Evolutionary conservation across 2,329 filamentous ascomycete species (phyloP).

Genomic region (Westerdykella aurantiaca): DNA sequence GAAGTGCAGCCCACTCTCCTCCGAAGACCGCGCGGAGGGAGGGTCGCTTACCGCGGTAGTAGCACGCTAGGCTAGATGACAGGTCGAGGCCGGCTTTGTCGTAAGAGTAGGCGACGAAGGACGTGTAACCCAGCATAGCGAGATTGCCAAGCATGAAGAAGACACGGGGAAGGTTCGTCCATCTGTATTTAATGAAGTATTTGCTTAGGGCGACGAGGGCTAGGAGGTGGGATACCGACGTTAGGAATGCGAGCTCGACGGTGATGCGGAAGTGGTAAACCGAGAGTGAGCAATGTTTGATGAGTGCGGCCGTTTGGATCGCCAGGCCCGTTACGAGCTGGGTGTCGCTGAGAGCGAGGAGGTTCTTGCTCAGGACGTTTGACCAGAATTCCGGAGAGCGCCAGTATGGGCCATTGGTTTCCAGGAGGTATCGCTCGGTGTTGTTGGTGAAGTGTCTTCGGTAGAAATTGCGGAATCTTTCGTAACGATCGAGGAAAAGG

Average conservation of each 20-base stretch:
- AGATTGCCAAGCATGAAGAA: too few relatives aligned
- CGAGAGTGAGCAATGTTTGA: constrained; percentile 27
- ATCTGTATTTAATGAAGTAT: too few relatives aligned
- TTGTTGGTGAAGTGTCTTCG: constrained; percentile 11
- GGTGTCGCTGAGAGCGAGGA: constrained; percentile 27
- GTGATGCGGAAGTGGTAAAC: constrained; percentile 30
- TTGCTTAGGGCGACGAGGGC: constrained; percentile 17
- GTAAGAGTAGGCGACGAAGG: too few relatives aligned
- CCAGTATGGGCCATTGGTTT: constrained; percentile 19
- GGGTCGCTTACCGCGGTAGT: too few relatives aligned
- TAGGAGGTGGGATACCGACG: constrained; percentile 27
- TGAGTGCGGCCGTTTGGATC: constrained; percentile 27
- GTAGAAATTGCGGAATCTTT: neutral
- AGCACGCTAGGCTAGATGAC: too few relatives aligned
- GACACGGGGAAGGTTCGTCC: too few relatives aligned
- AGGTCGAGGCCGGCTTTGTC: too few relatives aligned
- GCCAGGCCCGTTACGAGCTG: constrained; percentile 28
- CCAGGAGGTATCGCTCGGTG: constrained; percentile 9
- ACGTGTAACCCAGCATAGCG: too few relatives aligned
- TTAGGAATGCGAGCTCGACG: constrained; percentile 26
- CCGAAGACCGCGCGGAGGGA: too few relatives aligned
- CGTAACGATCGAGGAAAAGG: too few relatives aligned
- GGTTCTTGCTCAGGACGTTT: constrained; percentile 27
- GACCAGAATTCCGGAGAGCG: constrained; percentile 25
- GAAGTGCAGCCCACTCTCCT: too few relatives aligned